Evolutionary conservation across 1,139 yeast genomes (phyloP), one percentile per base, ranked within the genome.

Genomic region (Sugiyamaella castrensis): DNA sequence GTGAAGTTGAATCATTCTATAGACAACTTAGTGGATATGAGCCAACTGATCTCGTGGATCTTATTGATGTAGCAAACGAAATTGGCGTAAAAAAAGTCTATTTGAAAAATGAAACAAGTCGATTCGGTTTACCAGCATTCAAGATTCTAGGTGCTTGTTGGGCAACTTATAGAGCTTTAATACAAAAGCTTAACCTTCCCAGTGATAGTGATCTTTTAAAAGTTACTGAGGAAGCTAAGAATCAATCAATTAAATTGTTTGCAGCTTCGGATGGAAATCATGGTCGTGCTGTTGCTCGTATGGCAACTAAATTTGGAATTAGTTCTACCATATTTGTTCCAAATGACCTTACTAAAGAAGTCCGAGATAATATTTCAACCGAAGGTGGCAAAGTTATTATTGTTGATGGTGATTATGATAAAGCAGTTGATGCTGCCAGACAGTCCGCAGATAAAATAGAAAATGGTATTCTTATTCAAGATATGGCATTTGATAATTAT

Each of bases 231-330:
- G 19, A 4, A 19, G 30, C 40, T 4, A 27, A 16, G 31, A 8
- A 37, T 11, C 15, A 4, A 3, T 15, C 30, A n/a, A 12, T 37
- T 7, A 16, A 19, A 37, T 37, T 37, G 4, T n/a, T 24, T n/a
- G 40, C 40, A 5, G 40, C 40, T 37, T 5, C 40, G 2, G 40
- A 37, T 37, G 40, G 27, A 5, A 37, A 37, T 37, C 40, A 37
- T 16, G 40, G 40, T 11, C 40, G 40, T 15, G 40, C 40, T 16
- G 40, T 37, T 4, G 27, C 40, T n/a, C 19, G 40, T 12, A 9
- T 37, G 27, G 32, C 30, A 10, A 13, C 5, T 16, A 11, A 19
- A 11, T 27, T 37, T 10, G 31, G 40, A 15, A 24, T 37, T 24
- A 15, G 8, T 19, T 27, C 40, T n/a, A 16, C n/a, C 2, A 37